Evolutionary conservation across 2,329 filamentous ascomycete species (phyloP).

Genomic region (Bipolaris bicolor): DNA sequence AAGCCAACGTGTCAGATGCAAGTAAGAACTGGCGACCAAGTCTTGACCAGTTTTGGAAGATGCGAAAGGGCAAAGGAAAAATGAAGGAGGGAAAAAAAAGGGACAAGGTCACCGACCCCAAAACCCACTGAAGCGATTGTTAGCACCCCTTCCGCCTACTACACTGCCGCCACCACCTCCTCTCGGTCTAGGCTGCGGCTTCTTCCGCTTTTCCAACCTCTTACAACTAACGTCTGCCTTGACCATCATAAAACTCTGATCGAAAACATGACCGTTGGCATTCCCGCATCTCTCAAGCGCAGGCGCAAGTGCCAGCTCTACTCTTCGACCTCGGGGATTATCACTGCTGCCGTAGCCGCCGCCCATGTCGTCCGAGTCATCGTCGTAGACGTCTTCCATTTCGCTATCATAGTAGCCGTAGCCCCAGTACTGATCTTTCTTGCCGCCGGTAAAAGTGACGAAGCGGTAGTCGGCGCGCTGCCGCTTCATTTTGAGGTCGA

Average conservation of each 20-base stretch:
- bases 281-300: conserved; percentile 48
- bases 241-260: conserved; percentile 46
- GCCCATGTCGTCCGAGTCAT: conserved; percentile 25
- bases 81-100: not conserved
- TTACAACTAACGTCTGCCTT: conserved; percentile 49
- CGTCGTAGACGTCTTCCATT: conserved; percentile 47
- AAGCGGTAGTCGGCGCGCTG: conserved; percentile 48
- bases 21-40: too few species aligned
- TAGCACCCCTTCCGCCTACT: conserved; percentile 14
- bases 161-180: conserved; percentile 14
- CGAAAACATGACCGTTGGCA: conserved; percentile 47
- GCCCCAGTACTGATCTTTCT: conserved; percentile 41
- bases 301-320: conserved; percentile 46
- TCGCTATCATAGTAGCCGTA: conserved; percentile 47
- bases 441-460: conserved; percentile 45
- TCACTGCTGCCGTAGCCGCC: conserved; percentile 20
- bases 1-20: not conserved
- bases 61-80: not conserved
- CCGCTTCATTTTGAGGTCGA: conserved; percentile 48
- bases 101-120: conserved; percentile 19
- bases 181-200: conserved; percentile 21
- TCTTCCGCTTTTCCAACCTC: conserved; percentile 33
- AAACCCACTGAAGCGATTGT: not conserved
- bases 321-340: conserved; percentile 29
- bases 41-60: not conserved